Evolutionary conservation across 306 rosid species (phyloP).

Genomic region (Senna tora): DNA sequence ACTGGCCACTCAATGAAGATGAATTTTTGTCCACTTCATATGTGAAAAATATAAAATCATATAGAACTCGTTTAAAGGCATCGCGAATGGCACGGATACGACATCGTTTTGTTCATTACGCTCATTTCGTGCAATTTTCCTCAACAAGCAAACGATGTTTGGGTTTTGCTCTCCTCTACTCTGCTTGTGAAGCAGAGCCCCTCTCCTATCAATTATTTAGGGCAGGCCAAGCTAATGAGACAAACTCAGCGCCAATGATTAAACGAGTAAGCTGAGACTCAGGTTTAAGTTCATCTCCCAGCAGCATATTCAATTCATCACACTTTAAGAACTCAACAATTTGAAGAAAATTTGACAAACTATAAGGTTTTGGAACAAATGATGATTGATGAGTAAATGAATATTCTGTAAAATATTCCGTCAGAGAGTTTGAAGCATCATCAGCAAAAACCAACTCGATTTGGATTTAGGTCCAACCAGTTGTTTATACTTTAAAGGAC

Average conservation of each 20-base stretch:
- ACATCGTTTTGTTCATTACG: background rate
- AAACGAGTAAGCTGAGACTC: background rate
- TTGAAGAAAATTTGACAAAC: background rate
- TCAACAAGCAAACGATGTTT: background rate
- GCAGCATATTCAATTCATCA: no score
- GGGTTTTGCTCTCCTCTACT: background rate
- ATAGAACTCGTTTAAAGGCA: background rate
- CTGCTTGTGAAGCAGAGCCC: background rate
- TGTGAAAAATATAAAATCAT: background rate
- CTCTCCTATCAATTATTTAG: no score
- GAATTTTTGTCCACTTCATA: background rate
- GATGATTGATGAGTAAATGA: no score
- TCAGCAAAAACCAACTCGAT: background rate
- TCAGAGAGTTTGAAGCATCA: background rate
- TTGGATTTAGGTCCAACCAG: background rate
- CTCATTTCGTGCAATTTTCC: background rate
- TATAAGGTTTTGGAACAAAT: no score
- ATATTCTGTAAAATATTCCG: background rate
- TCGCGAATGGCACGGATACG: background rate
- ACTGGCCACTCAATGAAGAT: slow-evolving; percentile 40
- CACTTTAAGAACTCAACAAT: no score
- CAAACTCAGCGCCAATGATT: background rate
- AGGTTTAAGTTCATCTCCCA: no score
- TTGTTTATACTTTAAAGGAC: background rate
- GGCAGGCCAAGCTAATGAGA: background rate